Conservation (phyloP, 805 yeast species). For the Saccharomyces cerevisiae region DNA sequence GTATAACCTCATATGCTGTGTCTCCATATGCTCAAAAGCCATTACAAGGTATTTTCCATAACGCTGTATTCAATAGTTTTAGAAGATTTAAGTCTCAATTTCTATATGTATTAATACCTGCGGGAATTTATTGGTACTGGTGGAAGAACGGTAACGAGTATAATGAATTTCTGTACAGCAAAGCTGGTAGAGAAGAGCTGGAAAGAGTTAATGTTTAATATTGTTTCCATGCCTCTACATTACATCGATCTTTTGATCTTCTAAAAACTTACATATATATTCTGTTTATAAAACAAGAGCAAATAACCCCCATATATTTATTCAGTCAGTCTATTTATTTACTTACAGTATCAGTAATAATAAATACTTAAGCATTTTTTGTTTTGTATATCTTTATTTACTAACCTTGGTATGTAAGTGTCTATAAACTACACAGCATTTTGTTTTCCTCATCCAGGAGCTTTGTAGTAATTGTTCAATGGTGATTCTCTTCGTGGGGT, state of each 20-base stretch:
- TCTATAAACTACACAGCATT: conserved; percentile 39
- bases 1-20: conserved; percentile 79
- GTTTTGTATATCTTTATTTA: not conserved
- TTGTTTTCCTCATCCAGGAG: conserved; percentile 53
- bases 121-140: conserved; percentile 69
- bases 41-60: conserved; percentile 75
- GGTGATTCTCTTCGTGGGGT: conserved; percentile 45
- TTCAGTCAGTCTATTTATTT: not conserved
- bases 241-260: not conserved
- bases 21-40: conserved; percentile 93
- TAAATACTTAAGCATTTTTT: not conserved
- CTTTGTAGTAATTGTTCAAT: conserved; percentile 46
- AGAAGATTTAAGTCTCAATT: conserved; percentile 89
- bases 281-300: not conserved
- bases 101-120: conserved; percentile 71
- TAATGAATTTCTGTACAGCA: conserved; percentile 90
- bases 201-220: conserved; percentile 45
- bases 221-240: not conserved
- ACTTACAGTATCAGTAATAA: not conserved
- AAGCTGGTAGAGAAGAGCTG: conserved; percentile 94
- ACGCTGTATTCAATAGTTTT: conserved; percentile 83
- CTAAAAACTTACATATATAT: not conserved
- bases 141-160: conserved; percentile 85
- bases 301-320: not conserved
- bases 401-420: not conserved